Evolutionary conservation across 768 basidiomycete species (phyloP), one percentile per base, ranked within the genome.

Genomic region (Boletus huronensis): DNA sequence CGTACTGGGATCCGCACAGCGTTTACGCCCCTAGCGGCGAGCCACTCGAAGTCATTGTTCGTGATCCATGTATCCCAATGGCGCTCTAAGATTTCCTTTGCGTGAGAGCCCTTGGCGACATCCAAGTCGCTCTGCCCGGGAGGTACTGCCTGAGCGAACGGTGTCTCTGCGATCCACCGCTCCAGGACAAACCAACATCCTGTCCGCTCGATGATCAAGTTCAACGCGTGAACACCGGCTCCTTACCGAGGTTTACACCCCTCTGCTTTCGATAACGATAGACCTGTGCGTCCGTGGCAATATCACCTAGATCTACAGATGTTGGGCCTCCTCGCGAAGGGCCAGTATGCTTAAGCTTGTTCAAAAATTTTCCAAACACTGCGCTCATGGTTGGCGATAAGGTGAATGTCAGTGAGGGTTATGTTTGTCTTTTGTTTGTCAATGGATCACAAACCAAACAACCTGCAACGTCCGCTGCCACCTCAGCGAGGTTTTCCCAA

Each of bases 151-250:
- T 69, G 65, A 2, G 68, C 72, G 62, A 84, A 92, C 0, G 86
- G 86, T 0, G 67, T 45, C 2, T 82, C 79, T 14, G 81, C 66
- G 36, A 92, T 88, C 90, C 90, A 92, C 32, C 80, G 73, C 68
- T 92, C 90, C 17, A 89, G 78, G 3, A 87, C 83, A 58, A 92
- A 91, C 88, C 87, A 89, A 7, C 81, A 84, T 1, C 87, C 87
- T 89, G 55, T 26, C 21, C 8, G 26, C 51, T 50, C 13, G 38
- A 48, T 62, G 56, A 59, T 58, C 54, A 41, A 31, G 43, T 38
- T 46, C 43, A 32, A 40, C 14, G 26, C 8, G 35, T 52, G 57
- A 31, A 46, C 54, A 28, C 38, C 29, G 19, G 23, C 48, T 28
- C 52, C 56, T 66, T 66, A 85, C 90, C 90, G 10, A 93, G 79